Base-by-base conservation (phyloP, 352 stramenopile species). In the Pythium apleroticum region DNA sequence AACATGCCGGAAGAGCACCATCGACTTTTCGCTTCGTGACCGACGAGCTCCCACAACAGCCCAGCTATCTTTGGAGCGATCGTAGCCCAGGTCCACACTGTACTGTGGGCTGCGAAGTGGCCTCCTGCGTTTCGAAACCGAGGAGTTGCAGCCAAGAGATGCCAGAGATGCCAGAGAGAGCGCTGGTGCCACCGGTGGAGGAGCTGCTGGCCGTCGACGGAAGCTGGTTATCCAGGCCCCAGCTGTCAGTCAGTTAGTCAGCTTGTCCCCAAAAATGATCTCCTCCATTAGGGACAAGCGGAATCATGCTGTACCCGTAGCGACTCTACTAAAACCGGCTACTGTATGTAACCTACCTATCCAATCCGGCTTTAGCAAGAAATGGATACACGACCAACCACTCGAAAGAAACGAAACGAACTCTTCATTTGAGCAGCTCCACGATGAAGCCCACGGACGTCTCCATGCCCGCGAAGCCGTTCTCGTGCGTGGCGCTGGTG, bases 401-500 rank as follows among this genome's bases (percentile, higher is more conserved):
- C 17, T 28, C 9, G n/a, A 50, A 50, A 50, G 22, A 50, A 50
- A 25, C 43, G 43, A 50, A 46, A 20, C 39, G 19, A 46, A 50
- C 17, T n/a, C 14, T 19, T n/a, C 17, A 22, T 25, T 48, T 48
- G 41, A 50, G n/a, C n/a, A 50, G 6, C n/a, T 50, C 43, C 43
- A 17, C 5, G 19, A 28, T 24, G 43, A 8, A 24, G 20, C 8
- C 43, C 20, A 15, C 15, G 10, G 9, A 24, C 19, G 24, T 25
- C 19, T 20, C 49, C 4, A 37, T 15, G 28, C 14, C 25, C 8
- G 39, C 49, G 24, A 37, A 55, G 49, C 3, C 12, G 24, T 37
- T n/a, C 20, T 53, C 49, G 19, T 48, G 52, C 27, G 52, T 19
- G 14, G 43, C 28, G 27, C 55, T 55, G 12, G 60, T 69, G 49